Base-by-base conservation (phyloP, 83 land plant species). In the Diphasiastrum complanatum region DNA sequence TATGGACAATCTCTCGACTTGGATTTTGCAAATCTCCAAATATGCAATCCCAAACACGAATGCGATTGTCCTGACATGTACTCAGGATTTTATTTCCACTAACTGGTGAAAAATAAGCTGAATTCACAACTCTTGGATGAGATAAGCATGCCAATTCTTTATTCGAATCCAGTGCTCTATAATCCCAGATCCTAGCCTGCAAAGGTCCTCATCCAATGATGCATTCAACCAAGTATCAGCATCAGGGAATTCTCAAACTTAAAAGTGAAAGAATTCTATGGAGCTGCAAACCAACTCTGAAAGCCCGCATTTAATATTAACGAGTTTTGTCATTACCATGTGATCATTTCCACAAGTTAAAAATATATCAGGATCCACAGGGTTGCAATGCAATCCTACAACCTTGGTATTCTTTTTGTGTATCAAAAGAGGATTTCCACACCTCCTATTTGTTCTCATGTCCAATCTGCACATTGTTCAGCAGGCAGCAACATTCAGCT, bases 321-420 rank as follows among this genome's bases (percentile, higher is more conserved):
- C 8, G 1, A 49, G 54, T 24, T 19, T 27, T 25, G 56, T 49
- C 19, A 45, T 86, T 71, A 93, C 99, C 74, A 69, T 89, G 65
- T 93, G 99, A 64, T 93, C 99, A 75, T 93, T 93, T 35, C 99
- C 99, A 71, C 86, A 83, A 51, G 95, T 89, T 57, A 93, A 70
- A 51, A 93, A 76, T 12, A 89, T 76, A 29, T 89, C 96, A 19
- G 88, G 86, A 40, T 81, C 86, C 35, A 76, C 43, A 48, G 99
- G 96, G 63, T 93, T 82, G 64, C 85, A 82, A 61, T 93, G 85
- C 28, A 93, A 72, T 26, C 99, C 91, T 35, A 80, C 86, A 35
- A 93, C 96, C 68, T 93, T 93, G 38, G 85, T 77, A 27, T 96
- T 96, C 68, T 85, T 93, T 68, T 89, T 89, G 47, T 93, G 99